A percentile compares a stretch with the other conserved stretches of the same genome.
Conservation (phyloP, 2,329 filamentous ascomycete genomes). For the Aspergillus pseudoglaucus region DNA sequence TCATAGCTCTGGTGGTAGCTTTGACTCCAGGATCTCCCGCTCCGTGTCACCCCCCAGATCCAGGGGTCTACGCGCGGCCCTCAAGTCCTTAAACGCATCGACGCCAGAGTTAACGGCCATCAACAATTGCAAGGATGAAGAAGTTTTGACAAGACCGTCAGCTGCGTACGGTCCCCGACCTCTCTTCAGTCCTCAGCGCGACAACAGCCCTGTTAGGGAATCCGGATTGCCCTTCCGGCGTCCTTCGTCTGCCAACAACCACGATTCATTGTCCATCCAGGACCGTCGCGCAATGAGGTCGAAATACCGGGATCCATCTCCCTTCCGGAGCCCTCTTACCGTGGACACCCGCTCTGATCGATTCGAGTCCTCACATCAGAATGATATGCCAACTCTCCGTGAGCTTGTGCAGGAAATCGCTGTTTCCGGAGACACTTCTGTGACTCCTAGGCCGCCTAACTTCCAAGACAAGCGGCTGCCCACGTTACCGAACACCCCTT, state of each 20-base stretch:
- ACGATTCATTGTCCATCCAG: conserved; percentile 26
- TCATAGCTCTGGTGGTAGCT: conserved; percentile 11
- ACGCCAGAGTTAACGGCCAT: conserved; percentile 11
- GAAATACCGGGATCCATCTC: conserved; percentile 17
- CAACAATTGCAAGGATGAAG: conserved; percentile 5
- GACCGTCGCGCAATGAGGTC: conserved; percentile 32
- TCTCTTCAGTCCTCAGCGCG: not conserved
- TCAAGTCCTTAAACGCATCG: conserved; percentile 28
- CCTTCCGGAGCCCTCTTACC: conserved; percentile 22
- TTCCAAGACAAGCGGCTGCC: conserved; percentile 36
- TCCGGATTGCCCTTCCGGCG: conserved; percentile 7
- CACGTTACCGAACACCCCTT: conserved; percentile 41
- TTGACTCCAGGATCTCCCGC: conserved; percentile 23
- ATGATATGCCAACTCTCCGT: not conserved
- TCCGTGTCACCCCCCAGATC: conserved; percentile 33
- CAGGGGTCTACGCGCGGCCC: conserved; percentile 31
- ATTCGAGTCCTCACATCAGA: not conserved
- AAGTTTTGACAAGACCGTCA: not conserved
- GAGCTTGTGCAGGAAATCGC: conserved; percentile 11
- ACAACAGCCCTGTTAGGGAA: not conserved
- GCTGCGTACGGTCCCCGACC: not conserved
- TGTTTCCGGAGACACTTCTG: conserved; percentile 11
- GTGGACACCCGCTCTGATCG: conserved; percentile 16
- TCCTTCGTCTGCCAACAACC: conserved; percentile 7
- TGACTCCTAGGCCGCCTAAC: conserved; percentile 22